Conservation (phyloP, 1,139 yeast species). For the Sporopachydermia cereana region DNA sequence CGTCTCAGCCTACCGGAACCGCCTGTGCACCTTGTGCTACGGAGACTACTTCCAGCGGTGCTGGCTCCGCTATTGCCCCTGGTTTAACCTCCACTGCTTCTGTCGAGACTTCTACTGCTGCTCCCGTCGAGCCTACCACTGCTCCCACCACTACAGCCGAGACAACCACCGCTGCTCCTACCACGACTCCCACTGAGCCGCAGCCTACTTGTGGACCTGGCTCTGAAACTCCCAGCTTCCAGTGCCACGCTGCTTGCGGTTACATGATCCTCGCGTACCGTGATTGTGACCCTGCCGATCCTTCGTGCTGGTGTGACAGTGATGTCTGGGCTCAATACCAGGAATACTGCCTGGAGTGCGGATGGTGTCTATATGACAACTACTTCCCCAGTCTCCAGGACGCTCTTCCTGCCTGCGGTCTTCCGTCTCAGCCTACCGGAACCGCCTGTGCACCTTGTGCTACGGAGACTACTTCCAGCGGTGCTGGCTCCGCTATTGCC, state of each 20-base stretch:
- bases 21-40: not conserved
- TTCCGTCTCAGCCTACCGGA: constrained; percentile 20
- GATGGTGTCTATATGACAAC: constrained; percentile 23
- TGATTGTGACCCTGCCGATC: constrained; percentile 16
- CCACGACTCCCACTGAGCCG: not conserved
- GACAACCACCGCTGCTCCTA: not conserved
- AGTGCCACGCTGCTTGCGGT: constrained; percentile 4
- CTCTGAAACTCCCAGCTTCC: constrained; percentile 10
- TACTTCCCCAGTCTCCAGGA: constrained; percentile 18
- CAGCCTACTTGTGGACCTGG: constrained; percentile 1
- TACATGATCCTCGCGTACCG: constrained; percentile 7
- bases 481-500: not conserved
- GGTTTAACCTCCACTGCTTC: too few relatives aligned
- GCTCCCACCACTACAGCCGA: constrained; percentile 1
- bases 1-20: constrained; percentile 1
- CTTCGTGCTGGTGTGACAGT: constrained; percentile 17
- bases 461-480: constrained; percentile 5
- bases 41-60: not conserved
- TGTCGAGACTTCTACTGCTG: not conserved
- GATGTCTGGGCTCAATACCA: constrained; percentile 18
- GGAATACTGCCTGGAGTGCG: constrained; percentile 22
- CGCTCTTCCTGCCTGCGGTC: constrained; percentile 18
- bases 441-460: constrained; percentile 15
- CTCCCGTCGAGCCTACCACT: not conserved
- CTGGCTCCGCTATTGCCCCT: constrained; percentile 5